Conservation (phyloP, 371 early-diverging fungal genomes). For the Rozella allomycis region DNA sequence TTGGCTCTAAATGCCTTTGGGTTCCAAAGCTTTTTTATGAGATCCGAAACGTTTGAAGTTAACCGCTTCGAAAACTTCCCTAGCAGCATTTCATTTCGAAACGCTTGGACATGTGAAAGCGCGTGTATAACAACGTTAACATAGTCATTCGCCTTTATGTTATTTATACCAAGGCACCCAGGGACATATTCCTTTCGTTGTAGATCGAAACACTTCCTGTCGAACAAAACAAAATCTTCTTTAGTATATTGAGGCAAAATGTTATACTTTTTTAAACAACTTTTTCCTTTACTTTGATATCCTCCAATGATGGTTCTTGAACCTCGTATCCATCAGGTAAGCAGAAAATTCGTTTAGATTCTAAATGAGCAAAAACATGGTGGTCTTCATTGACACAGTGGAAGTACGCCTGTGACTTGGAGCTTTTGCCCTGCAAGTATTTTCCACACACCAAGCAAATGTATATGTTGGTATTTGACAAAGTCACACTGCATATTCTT, state of each 20-base stretch:
- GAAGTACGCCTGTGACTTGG: slow-evolving; percentile 75
- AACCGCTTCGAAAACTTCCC: too few relatives aligned
- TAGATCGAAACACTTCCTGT: slow-evolving; percentile 54
- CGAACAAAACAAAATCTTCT: slow-evolving; percentile 42
- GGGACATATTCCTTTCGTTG: slow-evolving; percentile 64
- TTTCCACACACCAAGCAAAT: slow-evolving; percentile 91
- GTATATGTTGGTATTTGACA: slow-evolving; percentile 82
- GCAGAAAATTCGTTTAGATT: slow-evolving; percentile 40
- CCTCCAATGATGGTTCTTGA: slow-evolving; percentile 56
- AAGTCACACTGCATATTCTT: slow-evolving; percentile 79
- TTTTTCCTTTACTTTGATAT: slow-evolving; percentile 43
- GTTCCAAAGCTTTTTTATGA: slow-evolving; percentile 84
- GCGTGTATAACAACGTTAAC: slow-evolving; percentile 82
- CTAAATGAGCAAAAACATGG: slow-evolving; percentile 76
- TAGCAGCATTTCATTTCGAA: slow-evolving; percentile 63
- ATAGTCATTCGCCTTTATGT: slow-evolving; percentile 87
- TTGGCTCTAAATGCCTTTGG: slow-evolving; percentile 79
- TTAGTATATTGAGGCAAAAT: slow-evolving; percentile 56
- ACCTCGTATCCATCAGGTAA: slow-evolving; percentile 88
- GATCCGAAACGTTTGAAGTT: slow-evolving; percentile 46
- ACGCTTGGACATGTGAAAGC: slow-evolving; percentile 60
- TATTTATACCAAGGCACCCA: slow-evolving; percentile 81
- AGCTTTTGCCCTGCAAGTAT: slow-evolving; percentile 79
- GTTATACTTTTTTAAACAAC: slow-evolving; percentile 35
- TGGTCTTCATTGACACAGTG: slow-evolving; percentile 87